These are phyloP conservation scores for Lachnum nothofagi DNA, from an alignment of 2,329 filamentous ascomycete species.

Conservation along the genomic window DNA sequence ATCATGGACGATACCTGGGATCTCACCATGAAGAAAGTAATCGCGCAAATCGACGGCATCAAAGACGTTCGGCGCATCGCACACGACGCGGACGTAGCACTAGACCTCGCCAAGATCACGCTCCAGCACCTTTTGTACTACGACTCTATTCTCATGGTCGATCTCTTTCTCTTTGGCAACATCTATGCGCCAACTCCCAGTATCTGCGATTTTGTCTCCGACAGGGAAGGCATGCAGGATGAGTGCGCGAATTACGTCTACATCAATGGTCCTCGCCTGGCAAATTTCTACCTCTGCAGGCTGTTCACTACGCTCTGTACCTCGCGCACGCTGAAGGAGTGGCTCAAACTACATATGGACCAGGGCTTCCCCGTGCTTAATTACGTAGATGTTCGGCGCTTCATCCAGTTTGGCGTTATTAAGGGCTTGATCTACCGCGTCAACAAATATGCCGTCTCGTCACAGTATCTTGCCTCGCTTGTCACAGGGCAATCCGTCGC, in stretches of 20 bases:
- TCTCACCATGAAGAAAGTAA: slow-evolving; percentile 71
- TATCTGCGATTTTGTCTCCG: slow-evolving; percentile 72
- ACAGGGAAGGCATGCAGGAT: slow-evolving; percentile 68
- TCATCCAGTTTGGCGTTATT: slow-evolving; percentile 93
- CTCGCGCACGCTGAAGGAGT: slow-evolving; percentile 79
- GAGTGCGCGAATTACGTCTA: slow-evolving; percentile 81
- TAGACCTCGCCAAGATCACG: slow-evolving; percentile 79
- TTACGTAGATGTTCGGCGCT: slow-evolving; percentile 79
- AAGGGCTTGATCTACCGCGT: slow-evolving; percentile 91
- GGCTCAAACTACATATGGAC: slow-evolving; percentile 71
- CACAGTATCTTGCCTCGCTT: slow-evolving; percentile 51
- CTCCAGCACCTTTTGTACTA: slow-evolving; percentile 90
- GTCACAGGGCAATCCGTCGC: slow-evolving; percentile 21
- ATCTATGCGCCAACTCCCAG: slow-evolving; percentile 81
- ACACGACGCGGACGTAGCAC: slow-evolving; percentile 75
- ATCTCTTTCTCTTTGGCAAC: slow-evolving; percentile 90
- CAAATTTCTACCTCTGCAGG: slow-evolving; percentile 65
- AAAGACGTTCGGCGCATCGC: slow-evolving; percentile 85
- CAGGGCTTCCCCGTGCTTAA: slow-evolving; percentile 60
- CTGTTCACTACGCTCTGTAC: slow-evolving; percentile 83
- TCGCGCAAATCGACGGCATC: slow-evolving; percentile 83
- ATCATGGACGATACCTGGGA: slow-evolving; percentile 68
- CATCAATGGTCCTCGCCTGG: slow-evolving; percentile 34
- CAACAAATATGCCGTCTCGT: slow-evolving; percentile 79
- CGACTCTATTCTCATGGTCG: slow-evolving; percentile 80